Evolutionary conservation across 805 yeast species (phyloP), one percentile per base, ranked within the genome.

Genomic region (Cyberlindnera sargentensis): DNA sequence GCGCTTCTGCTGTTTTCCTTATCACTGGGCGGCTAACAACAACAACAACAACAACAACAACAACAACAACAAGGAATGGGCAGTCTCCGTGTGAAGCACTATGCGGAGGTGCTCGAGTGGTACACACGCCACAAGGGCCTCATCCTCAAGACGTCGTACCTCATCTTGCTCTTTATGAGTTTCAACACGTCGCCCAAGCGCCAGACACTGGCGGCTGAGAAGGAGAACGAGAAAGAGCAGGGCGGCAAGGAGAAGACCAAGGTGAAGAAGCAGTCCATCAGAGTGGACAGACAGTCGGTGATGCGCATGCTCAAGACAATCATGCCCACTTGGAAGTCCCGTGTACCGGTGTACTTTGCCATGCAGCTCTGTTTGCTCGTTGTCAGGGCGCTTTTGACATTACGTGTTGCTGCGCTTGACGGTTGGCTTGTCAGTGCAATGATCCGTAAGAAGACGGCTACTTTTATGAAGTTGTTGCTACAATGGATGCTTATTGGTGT

Each of bases 401-500:
- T 90, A 38, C 80, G 81, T 55, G 90, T 89, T 11, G 96, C 97
- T 5, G 76, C 82, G 9, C 69, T 90, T 45, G 97, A 90, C 62
- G 97, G 97, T 50, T 70, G 72, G 56, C 67, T 90, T 42, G 96
- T 90, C 4, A 86, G 95, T 0, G 78, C 86, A 1, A 71, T 90
- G 52, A 85, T 90, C 28, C 74, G 82, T 34, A 86, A 83, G 48
- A 72, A 73, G 40, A 83, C 88, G 48, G 68, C 72, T 38, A 71
- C 70, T 37, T 89, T 90, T 56, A 66, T 81, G 44, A 72, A 73
- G 47, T 72, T 83, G 28, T 62, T 89, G 43, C 68, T 75, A 2
- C 70, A 76, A 55, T 90, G 97, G 97, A 76, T 90, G 82, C 53
- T 78, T 11, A 69, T 90, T 10, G 96, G 96, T 8, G 60, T 88